Conservation (phyloP, 345 rosid species). For the Lepidium sativum region DNA sequence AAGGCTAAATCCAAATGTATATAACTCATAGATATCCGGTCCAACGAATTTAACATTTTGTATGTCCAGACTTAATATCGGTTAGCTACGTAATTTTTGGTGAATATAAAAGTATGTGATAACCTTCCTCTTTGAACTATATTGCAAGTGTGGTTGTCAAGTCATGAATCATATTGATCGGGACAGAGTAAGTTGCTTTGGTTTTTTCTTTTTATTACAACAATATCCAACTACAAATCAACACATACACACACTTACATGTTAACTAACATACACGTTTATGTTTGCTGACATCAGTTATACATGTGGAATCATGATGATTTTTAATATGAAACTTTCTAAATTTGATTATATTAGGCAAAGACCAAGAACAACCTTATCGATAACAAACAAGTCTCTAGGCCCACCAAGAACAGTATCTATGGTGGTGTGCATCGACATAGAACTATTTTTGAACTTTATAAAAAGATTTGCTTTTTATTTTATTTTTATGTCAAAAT, state of each 20-base stretch:
- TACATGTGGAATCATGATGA: slow-evolving; percentile 21
- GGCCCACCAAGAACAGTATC: slow-evolving; percentile 13
- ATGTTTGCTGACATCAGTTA: slow-evolving; percentile 12
- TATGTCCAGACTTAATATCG: no score
- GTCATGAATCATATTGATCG: slow-evolving; percentile 19
- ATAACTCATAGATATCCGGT: no score
- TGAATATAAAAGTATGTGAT: no score
- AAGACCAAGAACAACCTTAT: slow-evolving; percentile 17
- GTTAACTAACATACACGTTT: neutral
- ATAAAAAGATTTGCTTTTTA: neutral
- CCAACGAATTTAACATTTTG: no score
- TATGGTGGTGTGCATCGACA: neutral
- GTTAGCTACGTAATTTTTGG: no score
- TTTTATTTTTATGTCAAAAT: no score
- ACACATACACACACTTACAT: neutral
- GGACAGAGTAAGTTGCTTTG: slow-evolving; percentile 9
- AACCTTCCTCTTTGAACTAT: no score
- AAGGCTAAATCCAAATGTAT: no score
- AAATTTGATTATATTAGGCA: slow-evolving; percentile 14
- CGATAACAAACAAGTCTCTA: slow-evolving; percentile 7
- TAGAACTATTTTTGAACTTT: neutral
- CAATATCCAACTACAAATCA: slow-evolving; percentile 1
- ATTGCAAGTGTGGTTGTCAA: neutral
- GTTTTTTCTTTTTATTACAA: slow-evolving; percentile 8
- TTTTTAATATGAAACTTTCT: slow-evolving; percentile 12